Percentiles rank a stretch among this genome's conserved stretches.
Evolutionary conservation across 2,329 filamentous ascomycete genomes (phyloP).

Genomic region (Didymella exigua): DNA sequence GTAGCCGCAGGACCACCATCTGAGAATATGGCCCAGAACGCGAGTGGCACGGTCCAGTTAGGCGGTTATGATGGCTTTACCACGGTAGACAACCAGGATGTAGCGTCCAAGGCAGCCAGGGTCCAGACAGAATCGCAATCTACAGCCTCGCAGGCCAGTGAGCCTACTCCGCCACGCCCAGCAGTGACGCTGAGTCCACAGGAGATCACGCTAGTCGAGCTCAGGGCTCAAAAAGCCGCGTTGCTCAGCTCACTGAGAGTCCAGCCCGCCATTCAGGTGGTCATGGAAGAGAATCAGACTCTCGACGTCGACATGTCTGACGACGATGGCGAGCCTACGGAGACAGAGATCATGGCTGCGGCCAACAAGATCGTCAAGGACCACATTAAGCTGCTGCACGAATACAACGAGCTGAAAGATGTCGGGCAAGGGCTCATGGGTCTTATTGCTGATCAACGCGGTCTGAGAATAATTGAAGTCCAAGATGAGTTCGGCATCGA

Average conservation of each 20-base stretch:
- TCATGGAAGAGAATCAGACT: conserved; percentile 39
- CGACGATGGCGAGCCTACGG: conserved; percentile 33
- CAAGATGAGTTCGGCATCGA: conserved; percentile 57
- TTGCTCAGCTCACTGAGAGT: conserved; percentile 41
- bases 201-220: conserved; percentile 54
- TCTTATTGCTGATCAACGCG: conserved; percentile 68
- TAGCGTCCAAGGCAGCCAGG: neutral
- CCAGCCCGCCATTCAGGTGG: conserved; percentile 41
- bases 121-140: neutral
- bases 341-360: conserved; percentile 46
- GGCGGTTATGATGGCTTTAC: neutral
- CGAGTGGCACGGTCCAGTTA: neutral
- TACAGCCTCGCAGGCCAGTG: neutral
- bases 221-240: conserved; percentile 51
- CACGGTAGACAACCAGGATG: no score
- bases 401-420: conserved; percentile 75
- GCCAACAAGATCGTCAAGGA: conserved; percentile 62
- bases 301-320: conserved; percentile 21
- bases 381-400: conserved; percentile 69
- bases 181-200: conserved; percentile 42
- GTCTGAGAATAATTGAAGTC: conserved; percentile 58
- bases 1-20: neutral
- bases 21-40: neutral
- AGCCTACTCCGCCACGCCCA: neutral
- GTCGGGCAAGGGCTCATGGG: conserved; percentile 69